Base-by-base conservation (phyloP, 352 stramenopile species). In the Elongisporangium undulatum region DNA sequence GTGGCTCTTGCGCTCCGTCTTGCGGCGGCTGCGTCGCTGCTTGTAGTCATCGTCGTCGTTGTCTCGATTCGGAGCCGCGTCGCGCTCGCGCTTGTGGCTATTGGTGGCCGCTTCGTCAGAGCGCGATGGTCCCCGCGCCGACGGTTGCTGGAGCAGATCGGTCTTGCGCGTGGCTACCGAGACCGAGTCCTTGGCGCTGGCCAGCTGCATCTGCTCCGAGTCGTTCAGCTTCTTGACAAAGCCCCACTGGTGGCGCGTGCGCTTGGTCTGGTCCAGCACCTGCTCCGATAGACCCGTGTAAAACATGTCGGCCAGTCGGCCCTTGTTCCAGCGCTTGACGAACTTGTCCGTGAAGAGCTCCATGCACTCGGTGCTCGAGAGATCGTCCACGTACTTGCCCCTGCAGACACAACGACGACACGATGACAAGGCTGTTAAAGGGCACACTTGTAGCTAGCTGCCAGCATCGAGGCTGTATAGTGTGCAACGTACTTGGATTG, bases 201-300 rank as follows among this genome's bases (percentile, higher is more conserved):
- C 80, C 17, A 93, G 61, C 17, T 80, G 69, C 20, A 90, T 75
- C 22, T 64, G 69, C 61, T 93, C 83, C 21, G 68, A 73, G 29
- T 93, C 83, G 49, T 74, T 75, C 8, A 92, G 61, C 51, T 72
- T 79, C 8, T 69, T 58, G 20, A 86, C 66, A 56, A 93, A 90
- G 20, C 69, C 73, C 83, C 83, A 93, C 29, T 67, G 67, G 63
- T 93, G 81, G 53, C 78, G 78, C n/a, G 83, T 93, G 22, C 83
- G 71, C 45, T 79, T 77, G 20, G 80, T 87, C 51, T 77, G 63
- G 59, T 90, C 79, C n/a, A 89, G 67, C n/a, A 92, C 67, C 26
- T 61, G 45, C 52, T 89, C 76, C 0, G 83, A 75, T 9, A 90
- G 71, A 20, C 77, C 78, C 21, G 71, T 60, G 53, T 93, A 93